Evolutionary conservation across 2,329 filamentous ascomycete genomes (phyloP).

Genomic region (Phaeosphaeria sp.): DNA sequence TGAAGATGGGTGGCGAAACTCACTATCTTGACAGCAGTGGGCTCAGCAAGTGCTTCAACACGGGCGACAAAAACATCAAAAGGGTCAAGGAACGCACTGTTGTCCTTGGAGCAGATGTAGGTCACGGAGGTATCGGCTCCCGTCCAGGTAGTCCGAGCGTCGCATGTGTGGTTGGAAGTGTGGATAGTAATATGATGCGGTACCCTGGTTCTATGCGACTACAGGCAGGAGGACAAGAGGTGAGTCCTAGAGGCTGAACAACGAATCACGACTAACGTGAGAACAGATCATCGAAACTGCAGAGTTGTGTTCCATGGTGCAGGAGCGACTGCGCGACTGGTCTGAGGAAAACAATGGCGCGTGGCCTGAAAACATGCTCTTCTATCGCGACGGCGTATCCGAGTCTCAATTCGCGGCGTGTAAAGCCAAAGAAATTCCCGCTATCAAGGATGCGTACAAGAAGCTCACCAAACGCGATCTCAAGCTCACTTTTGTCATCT

Average conservation of each 20-base stretch:
- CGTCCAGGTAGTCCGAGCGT: not conserved
- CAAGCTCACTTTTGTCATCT: constrained; percentile 43
- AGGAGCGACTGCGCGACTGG: constrained; percentile 11
- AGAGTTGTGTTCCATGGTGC: constrained; percentile 10
- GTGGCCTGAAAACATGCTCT: constrained; percentile 22
- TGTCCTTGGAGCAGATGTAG: not conserved
- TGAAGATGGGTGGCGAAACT: constrained; percentile 26
- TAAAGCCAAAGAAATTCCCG: not conserved
- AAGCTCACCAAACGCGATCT: not conserved
- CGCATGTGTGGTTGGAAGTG: not conserved
- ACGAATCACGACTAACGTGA: not conserved
- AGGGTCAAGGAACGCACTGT: too few relatives aligned
- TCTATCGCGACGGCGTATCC: constrained; percentile 34
- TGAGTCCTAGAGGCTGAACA: not conserved
- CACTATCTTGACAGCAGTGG: constrained; percentile 1
- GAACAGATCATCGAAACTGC: not conserved
- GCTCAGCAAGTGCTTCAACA: constrained; percentile 1
- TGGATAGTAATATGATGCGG: constrained; percentile 12
- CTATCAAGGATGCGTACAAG: not conserved
- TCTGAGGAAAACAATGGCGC: not conserved
- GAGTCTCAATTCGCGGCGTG: constrained; percentile 4
- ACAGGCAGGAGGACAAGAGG: constrained; percentile 30
- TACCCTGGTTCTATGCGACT: constrained; percentile 41
- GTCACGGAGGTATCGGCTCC: not conserved
- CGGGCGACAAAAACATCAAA: too few relatives aligned